Base-by-base conservation (phyloP, 1,284 basidiomycete species). In the Salmacisia buchloeana region DNA sequence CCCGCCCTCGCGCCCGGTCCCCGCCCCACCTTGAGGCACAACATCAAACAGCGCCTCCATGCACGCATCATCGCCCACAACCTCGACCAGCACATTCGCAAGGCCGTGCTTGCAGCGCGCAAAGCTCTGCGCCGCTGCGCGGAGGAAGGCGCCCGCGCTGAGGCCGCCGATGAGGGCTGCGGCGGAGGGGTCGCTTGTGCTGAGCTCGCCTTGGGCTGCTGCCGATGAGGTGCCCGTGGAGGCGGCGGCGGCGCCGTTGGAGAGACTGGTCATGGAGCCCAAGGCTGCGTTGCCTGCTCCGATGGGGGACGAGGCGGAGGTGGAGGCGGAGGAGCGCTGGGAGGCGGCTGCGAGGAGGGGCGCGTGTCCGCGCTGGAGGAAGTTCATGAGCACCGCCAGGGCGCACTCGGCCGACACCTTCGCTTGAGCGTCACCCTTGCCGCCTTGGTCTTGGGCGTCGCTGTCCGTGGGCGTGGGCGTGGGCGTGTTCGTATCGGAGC, bases 31-130 rank as follows among this genome's bases (percentile, higher is more conserved):
- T 4, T 25, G 23, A 27, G 1, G 46, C 7, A 52, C 78, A 2
- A 36, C n/a, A 49, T 63, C 61, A 62, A 79, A 90, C 13, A 93
- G 81, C 6, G 87, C 84, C 61, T 89, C 86, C 68, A 86, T 85
- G 71, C 90, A 92, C 70, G 84, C 86, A 70, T 91, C 88, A 74
- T 92, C 89, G 31, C 89, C 90, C 2, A 89, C 86, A 25, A 90
- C 85, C 69, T 90, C 90, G 13, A 97, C 91, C 18, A 96, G 84
- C 0, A 88, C 86, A 71, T 91, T 90, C 71, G 93, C 87, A 2
- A 91, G 82, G 0, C 88, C 88, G 0, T 87, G 89, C 82, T 94
- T 97, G 80, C 89, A 89, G 31, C 36, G 56, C 34, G 33, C 33
- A 33, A 38, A 58, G 21, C 10, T 13, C 23, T 13, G 13, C 3